These are phyloP conservation scores for Colletotrichum noveboracense DNA, from an alignment of 2,329 filamentous ascomycete genomes.

Conservation along the genomic window DNA sequence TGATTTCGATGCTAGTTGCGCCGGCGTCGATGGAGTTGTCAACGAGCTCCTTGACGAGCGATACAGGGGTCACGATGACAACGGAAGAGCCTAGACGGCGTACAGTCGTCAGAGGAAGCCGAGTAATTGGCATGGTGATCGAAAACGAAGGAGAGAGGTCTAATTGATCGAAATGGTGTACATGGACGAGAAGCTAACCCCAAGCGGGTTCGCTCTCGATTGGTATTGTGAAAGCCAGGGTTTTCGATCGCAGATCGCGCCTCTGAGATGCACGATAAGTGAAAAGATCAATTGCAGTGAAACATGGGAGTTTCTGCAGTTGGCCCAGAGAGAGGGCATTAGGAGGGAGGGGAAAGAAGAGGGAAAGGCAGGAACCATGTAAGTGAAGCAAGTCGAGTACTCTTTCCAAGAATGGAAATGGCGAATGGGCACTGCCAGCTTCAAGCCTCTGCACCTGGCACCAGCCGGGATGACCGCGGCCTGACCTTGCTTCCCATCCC, in stretches of 20 bases:
- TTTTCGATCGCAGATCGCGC: neutral
- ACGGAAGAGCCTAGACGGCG: slow-evolving; percentile 66
- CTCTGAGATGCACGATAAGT: neutral
- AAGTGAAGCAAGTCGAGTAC: neutral
- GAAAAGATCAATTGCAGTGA: neutral
- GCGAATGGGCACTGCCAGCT: neutral
- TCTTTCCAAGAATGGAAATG: neutral
- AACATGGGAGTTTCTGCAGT: neutral
- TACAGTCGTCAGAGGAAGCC: slow-evolving; percentile 53
- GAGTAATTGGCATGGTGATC: slow-evolving; percentile 52
- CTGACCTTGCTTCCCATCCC: neutral
- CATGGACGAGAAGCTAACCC: neutral
- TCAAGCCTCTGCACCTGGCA: neutral
- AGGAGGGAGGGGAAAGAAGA: neutral
- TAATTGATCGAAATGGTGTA: neutral
- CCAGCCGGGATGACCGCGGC: neutral
- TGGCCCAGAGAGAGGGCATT: neutral
- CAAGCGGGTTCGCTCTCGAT: neutral
- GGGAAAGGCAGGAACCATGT: neutral
- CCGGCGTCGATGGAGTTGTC: slow-evolving; percentile 79
- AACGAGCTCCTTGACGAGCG: slow-evolving; percentile 76
- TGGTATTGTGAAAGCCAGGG: neutral
- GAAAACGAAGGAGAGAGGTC: neutral
- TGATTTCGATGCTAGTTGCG: slow-evolving; percentile 69
- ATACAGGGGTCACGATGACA: slow-evolving; percentile 62